Base-by-base conservation (phyloP, 148 eudicot genomes). In the Camellia sinensis region DNA sequence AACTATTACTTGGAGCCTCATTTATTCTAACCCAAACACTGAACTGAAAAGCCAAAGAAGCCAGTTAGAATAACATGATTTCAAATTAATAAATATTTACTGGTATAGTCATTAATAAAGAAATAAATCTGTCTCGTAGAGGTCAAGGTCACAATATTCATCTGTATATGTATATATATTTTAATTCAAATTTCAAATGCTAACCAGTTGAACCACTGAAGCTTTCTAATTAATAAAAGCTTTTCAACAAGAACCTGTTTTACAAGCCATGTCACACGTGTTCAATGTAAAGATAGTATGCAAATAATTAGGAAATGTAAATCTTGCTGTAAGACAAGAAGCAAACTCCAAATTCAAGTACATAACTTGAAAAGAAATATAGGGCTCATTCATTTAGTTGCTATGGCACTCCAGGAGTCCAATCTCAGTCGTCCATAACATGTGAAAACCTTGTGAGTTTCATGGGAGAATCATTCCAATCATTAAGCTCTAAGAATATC, bases 1-100 rank as follows among this genome's bases (percentile, higher is more conserved):
- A 52, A 84, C 77, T 70, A 85, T 82, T 79, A 59, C 80, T 71
- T 71, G 86, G 82, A 83, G 82, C 91, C 82, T 87, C 95, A 91
- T 92, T 57, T 62, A 75, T 80, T 77, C 79, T 29, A 72, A 67
- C 80, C 45, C 64, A 71, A 82, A 56, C 37, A 53, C 69, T 46
- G 43, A 29, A 15, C 84, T 82, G 78, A 11, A 73, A 29, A 78
- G 48, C 81, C 56, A 67, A 81, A 78, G 11, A 53, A 53, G 53
- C 52, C 63, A 67, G 64, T 78, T 43, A 67, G 22, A 73, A 11
- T 73, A 50, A 54, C 48, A 53, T 78, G 41, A 12, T 19, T 29
- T 69, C 21, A 5, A 48, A 18, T 44, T 43, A 41, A 5, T 2
- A 45, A 43, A 79, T 21, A 69, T 57, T 57, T 37, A 69, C 45